Base-by-base conservation (phyloP, 2,329 filamentous ascomycete species). In the Polytolypa hystricis region DNA sequence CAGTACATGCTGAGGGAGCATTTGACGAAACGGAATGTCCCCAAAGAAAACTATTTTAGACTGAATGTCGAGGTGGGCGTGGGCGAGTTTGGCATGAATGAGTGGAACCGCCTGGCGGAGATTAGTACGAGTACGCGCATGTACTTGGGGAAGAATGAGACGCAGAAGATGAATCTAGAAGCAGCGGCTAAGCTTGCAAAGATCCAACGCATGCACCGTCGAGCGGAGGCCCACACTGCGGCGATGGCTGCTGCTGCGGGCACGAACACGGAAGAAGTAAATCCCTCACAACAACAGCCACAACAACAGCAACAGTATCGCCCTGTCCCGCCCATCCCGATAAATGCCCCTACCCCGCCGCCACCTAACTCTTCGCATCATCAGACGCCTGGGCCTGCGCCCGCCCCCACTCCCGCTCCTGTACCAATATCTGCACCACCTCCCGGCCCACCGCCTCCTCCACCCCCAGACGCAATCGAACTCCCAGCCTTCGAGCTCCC, bases 1-100 rank as follows among this genome's bases (percentile, higher is more conserved):
- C 77, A 84, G 53, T 75, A 77, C 49, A 93, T 96, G 86, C 64
- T 81, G 40, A 77, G 74, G 40, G 82, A 93, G 32, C 76, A 87
- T 47, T 68, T 96, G 15, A 64, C 74, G 5, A 82, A 79, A 56
- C 77, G 86, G 21, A 77, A 81, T 17, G 84, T 96, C 41, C 87
- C 82, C 49, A 73, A 76, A 35, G 87, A 95, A 40, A 84, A 93
- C 56, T 98, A 98, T 64, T 93, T 86, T 57, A 81, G 91, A 5
- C 68, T 96, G n/a, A 98, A 98, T 46, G 91, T 96, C 27, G 87
- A 96, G 54, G 79, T 94, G 11, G 91, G 89, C 1, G 87, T 96
- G 3, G 87, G 89, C 36, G 91, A 96, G 54, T 96, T 95, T 56
- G 89, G 84, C 35, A 96, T 98, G 86, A 98, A 96, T 55, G 91